Conservation (phyloP, 495 filamentous ascomycete species). For the Penicillium fimorum region DNA sequence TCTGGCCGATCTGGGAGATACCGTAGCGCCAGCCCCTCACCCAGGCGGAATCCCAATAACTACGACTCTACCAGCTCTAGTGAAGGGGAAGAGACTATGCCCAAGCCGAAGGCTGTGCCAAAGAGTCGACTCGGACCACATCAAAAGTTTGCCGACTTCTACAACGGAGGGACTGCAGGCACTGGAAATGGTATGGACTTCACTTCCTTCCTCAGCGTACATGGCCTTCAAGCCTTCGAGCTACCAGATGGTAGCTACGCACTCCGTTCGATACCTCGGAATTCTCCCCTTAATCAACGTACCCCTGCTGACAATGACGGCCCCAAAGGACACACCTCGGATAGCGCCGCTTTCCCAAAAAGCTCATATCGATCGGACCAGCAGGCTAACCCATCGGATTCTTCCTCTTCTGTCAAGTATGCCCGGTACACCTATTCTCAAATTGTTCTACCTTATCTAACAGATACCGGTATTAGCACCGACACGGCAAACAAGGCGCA, state of each 20-base stretch:
- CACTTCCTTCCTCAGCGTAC: background rate
- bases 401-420: slow-evolving; percentile 17
- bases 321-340: slow-evolving; percentile 40
- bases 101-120: slow-evolving; percentile 45
- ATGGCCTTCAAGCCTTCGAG: background rate
- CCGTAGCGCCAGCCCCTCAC: slow-evolving; percentile 43
- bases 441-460: background rate
- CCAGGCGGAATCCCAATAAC: slow-evolving; percentile 27
- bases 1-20: slow-evolving; percentile 30
- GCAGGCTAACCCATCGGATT: slow-evolving; percentile 14
- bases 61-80: slow-evolving; percentile 41
- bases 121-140: slow-evolving; percentile 41
- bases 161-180: slow-evolving; percentile 22
- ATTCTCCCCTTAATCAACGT: slow-evolving; percentile 14
- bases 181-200: slow-evolving; percentile 35
- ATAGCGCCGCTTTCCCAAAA: slow-evolving; percentile 34
- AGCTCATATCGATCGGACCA: slow-evolving; percentile 19
- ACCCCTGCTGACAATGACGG: slow-evolving; percentile 29
- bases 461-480: slow-evolving; percentile 5
- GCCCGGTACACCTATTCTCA: background rate
- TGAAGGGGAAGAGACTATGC: slow-evolving; percentile 28
- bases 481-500: slow-evolving; percentile 4
- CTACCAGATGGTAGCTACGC: background rate
- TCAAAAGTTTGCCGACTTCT: slow-evolving; percentile 37
- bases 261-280: background rate